These are phyloP conservation scores for Apiospora marii DNA, from an alignment of 2,329 filamentous ascomycete species.

Conservation along the genomic window DNA sequence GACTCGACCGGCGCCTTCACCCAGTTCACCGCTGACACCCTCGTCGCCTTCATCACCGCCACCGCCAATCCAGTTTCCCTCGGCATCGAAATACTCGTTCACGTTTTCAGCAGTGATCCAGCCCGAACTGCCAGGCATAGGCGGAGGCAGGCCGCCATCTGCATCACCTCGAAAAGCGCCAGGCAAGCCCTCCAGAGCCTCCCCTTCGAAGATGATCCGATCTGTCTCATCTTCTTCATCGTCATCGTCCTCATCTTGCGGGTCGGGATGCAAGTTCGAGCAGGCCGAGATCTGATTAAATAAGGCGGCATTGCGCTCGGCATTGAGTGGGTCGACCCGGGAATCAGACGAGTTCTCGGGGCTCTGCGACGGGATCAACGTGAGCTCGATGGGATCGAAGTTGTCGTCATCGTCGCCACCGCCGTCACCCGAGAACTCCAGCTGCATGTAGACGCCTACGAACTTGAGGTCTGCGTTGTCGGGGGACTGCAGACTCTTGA, in stretches of 20 bases:
- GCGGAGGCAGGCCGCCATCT: conserved; percentile 65
- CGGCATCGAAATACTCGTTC: conserved; percentile 80
- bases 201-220: conserved; percentile 65
- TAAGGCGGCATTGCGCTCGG: conserved; percentile 54
- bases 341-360: conserved; percentile 40
- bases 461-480: conserved; percentile 51
- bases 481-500: conserved; percentile 47
- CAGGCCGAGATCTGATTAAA: conserved; percentile 77
- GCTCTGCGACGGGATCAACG: conserved; percentile 61
- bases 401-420: conserved; percentile 68
- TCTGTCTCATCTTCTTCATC: conserved; percentile 58
- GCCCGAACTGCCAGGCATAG: conserved; percentile 76
- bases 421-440: conserved; percentile 68
- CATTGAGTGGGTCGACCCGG: conserved; percentile 37
- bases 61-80: conserved; percentile 77
- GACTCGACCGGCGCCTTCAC: conserved; percentile 70
- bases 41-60: conserved; percentile 31
- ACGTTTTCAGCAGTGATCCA: conserved; percentile 96
- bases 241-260: conserved; percentile 63
- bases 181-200: conserved; percentile 63
- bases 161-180: conserved; percentile 59
- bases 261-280: conserved; percentile 79
- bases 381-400: conserved; percentile 72
- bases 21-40: conserved; percentile 60
- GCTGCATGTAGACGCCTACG: conserved; percentile 69